Evolutionary conservation across 176 grass and related monocot genomes (phyloP).

Genomic region (Musa schizocarpa): DNA sequence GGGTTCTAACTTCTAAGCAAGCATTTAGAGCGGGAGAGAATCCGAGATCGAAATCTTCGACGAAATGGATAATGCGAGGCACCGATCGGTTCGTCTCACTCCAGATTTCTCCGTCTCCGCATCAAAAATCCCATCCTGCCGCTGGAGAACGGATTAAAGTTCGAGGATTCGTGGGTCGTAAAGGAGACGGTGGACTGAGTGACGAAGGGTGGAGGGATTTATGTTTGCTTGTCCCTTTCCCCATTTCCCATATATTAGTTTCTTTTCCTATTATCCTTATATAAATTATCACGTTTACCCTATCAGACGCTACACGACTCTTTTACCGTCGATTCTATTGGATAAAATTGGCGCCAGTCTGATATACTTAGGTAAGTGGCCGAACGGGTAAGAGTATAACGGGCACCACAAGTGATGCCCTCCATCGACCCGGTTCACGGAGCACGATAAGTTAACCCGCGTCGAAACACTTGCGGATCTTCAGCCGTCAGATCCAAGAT

Average conservation of each 20-base stretch:
- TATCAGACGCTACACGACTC: background rate
- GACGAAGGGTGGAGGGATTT: background rate
- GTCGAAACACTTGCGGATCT: background rate
- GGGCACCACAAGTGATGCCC: background rate
- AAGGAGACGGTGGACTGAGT: background rate
- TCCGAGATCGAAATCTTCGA: background rate
- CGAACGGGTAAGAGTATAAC: background rate
- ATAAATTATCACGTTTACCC: background rate
- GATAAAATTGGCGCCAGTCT: background rate
- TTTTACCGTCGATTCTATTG: background rate
- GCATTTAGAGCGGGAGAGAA: background rate
- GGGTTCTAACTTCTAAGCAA: conserved; percentile 6
- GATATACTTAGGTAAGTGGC: background rate
- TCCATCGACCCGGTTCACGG: background rate
- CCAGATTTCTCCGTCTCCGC: background rate
- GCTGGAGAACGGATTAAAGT: background rate
- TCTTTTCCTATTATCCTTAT: background rate
- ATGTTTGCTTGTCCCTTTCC: background rate
- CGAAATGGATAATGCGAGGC: background rate
- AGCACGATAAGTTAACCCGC: background rate
- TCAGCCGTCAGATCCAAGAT: background rate
- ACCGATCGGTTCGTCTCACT: background rate
- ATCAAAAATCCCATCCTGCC: background rate
- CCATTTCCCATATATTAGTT: background rate
- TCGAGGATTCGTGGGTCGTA: background rate